These are phyloP conservation scores for Cafeteria roenbergensis DNA, from an alignment of 108 stramenopile genomes.

Conservation along the genomic window DNA sequence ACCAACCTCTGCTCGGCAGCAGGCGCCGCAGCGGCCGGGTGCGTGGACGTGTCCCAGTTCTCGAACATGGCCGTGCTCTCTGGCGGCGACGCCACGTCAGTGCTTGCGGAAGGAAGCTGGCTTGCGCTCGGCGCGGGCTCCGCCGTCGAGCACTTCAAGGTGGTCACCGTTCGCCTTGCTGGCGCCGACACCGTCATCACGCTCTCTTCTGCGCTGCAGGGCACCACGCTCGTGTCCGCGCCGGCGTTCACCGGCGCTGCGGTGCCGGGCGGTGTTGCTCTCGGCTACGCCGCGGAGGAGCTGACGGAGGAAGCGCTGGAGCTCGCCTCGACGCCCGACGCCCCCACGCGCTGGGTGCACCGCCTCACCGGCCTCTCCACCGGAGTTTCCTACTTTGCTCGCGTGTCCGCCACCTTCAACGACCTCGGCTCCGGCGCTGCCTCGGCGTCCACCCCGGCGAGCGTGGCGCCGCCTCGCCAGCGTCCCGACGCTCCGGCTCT, in stretches of 20 bases:
- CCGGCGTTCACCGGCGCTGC: background rate
- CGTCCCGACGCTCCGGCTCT: constrained; percentile 41
- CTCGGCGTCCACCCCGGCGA: constrained; percentile 37
- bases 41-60: too few species aligned
- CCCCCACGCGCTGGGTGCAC: background rate
- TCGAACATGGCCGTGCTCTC: too few species aligned
- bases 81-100: too few species aligned
- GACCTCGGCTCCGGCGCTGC: constrained; percentile 44
- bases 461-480: constrained; percentile 54
- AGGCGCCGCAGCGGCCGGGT: too few species aligned
- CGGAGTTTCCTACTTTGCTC: constrained; percentile 42
- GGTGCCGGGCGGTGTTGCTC: background rate
- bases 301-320: constrained; percentile 21
- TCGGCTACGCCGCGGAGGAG: constrained; percentile 12
- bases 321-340: background rate
- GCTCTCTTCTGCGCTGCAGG: background rate
- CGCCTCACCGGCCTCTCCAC: constrained; percentile 30
- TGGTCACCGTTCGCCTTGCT: background rate
- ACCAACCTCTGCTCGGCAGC: too few species aligned
- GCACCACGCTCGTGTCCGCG: background rate
- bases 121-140: too few species aligned
- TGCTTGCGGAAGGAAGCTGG: too few species aligned
- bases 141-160: background rate
- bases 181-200: background rate
- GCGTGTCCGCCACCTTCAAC: constrained; percentile 43